Base-by-base conservation (phyloP, 2,329 filamentous ascomycete genomes). In the Polychaeton citri region DNA sequence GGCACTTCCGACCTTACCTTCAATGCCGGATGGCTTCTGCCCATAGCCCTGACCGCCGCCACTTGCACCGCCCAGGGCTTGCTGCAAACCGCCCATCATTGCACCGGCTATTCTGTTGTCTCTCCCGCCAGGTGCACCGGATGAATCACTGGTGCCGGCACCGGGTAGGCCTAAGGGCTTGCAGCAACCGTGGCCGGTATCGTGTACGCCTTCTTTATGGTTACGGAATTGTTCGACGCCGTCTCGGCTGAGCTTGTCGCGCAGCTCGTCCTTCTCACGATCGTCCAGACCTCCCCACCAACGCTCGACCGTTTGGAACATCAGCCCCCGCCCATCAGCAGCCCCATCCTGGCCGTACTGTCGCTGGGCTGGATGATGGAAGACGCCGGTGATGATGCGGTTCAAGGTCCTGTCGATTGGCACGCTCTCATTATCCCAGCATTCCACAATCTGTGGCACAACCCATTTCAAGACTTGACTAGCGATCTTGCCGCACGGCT, bases 341-440 rank as follows among this genome's bases (percentile, higher is more conserved):
- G 76, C 76, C 8, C 79, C 81, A 51, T 86, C 80, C 15, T 76
- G 66, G 33, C 80, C 82, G 53, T 71, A 63, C 7, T 76, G 62
- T 38, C 81, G 77, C 47, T 85, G 77, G 33, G 85, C 84, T 2
- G 87, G 88, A 59, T 95, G 87, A 52, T 94, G 84, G 57, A 95
- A 74, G 21, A 94, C 78, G 41, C 84, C 86, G 33, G 74, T 44
- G 51, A 93, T 76, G 57, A 95, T 87, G 42, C 79, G 76, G 53
- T 79, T 73, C 45, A 90, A 66, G 2, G 79, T 76, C 38, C 74
- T 70, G 42, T 82, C 68, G 28, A 84, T 63, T 48, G 93, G 81
- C 38, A 70, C 65, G 38, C 62, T 54, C 28, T 88, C 76, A 45
- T 94, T 71, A 50, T 95, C 87, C 76, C 87, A 92, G 49, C 79